Conservation (phyloP, 805 yeast species). For the Cyberlindnera euphorbiae region DNA sequence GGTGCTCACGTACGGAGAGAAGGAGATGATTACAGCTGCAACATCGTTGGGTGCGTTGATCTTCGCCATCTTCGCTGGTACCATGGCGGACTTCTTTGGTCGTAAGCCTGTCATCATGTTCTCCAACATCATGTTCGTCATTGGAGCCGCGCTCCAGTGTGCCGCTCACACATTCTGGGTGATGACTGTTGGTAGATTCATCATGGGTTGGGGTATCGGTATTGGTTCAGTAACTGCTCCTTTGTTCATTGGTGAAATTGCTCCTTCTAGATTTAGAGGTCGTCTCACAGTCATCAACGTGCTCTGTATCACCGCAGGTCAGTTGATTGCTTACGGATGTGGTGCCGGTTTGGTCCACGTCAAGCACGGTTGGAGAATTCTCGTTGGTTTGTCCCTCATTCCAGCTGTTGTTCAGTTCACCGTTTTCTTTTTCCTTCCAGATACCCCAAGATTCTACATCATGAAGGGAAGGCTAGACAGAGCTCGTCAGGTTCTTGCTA, state of each 20-base stretch:
- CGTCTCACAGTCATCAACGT: no score
- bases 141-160: conserved; percentile 84
- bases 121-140: conserved; percentile 74
- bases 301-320: conserved; percentile 77
- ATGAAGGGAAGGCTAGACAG: conserved; percentile 58
- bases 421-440: conserved; percentile 84
- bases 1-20: conserved; percentile 65
- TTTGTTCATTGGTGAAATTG: conserved; percentile 40
- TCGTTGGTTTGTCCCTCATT: conserved; percentile 85
- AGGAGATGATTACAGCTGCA: conserved; percentile 89
- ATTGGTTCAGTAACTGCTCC: conserved; percentile 94
- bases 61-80: conserved; percentile 75
- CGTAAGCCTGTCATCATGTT: conserved; percentile 80
- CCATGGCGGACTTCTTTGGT: conserved; percentile 77
- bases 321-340: conserved; percentile 86
- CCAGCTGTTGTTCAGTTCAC: conserved; percentile 79
- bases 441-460: conserved; percentile 88
- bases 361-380: conserved; percentile 85
- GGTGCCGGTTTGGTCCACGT: conserved; percentile 81
- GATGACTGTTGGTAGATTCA: conserved; percentile 84
- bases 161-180: conserved; percentile 80
- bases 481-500: conserved; percentile 63
- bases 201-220: conserved; percentile 97
- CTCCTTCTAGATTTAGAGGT: no score
- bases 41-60: conserved; percentile 91